Evolutionary conservation across 352 stramenopile species (phyloP), one percentile per base, ranked within the genome.

Genomic region (Blastocystis sp.): DNA sequence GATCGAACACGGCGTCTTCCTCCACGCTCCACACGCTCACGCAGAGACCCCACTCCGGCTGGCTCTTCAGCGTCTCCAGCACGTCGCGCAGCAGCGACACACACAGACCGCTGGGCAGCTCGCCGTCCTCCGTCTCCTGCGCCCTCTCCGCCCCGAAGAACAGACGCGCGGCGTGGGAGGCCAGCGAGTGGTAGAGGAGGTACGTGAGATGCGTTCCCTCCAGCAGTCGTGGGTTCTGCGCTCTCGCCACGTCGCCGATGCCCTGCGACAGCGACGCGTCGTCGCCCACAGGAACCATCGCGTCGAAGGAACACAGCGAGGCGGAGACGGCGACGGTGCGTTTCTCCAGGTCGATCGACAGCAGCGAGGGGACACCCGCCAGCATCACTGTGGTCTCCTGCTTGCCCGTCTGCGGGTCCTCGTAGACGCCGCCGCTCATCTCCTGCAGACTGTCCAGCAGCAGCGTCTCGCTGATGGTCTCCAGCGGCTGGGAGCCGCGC

Each of bases 341-440:
- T 7, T 72, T 21, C 4, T 72, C n/a, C 9, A 18, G 0, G 32
- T 49, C 27, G 61, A 44, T 48, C 14, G 61, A 44, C 42, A 32
- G 32, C 7, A 72, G 42, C 4, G 61, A 7, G n/a, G 40, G 34
- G 14, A 32, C 51, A 32, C 51, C 21, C 27, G 42, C n/a, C 0
- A 72, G 42, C 27, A 72, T 27, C 24, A 72, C 61, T 44, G 36
- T 18, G n/a, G 9, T 24, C 4, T 21, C 29, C 27, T n/a, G 34
- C 24, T 72, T 44, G 61, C 8, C 21, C 1, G 29, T 3, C 29
- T 36, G 21, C 4, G 44, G 18, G 34, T 81, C 69, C 16, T 81
- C 69, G 40, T 81, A 81, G 11, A 81, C 69, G 27, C 69, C 69
- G 16, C 69, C 69, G 40, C 69, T 81, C 44, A 81, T 81, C 48